Conservation (phyloP, 805 yeast genomes). For the Starmerella sp. region DNA sequence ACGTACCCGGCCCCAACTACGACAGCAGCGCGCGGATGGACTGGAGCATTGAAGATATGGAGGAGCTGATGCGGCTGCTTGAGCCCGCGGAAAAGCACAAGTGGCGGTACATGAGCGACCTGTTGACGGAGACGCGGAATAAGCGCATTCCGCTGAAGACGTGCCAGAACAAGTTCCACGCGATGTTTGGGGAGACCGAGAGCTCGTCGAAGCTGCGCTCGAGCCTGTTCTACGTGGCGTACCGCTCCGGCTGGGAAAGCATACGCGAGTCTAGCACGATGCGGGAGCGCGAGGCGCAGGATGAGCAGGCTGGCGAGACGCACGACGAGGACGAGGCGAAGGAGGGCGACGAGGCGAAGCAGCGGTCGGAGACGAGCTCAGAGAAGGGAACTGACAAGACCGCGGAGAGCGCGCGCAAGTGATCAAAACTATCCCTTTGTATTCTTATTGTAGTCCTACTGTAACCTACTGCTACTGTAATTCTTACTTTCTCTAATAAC, state of each 20-base stretch:
- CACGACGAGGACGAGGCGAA: neutral
- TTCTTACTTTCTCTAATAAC: too few relatives aligned
- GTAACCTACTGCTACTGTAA: too few relatives aligned
- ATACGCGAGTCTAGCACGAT: conserved; percentile 5
- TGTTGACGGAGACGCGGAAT: conserved; percentile 24
- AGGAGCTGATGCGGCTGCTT: conserved; percentile 38
- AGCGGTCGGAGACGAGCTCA: neutral
- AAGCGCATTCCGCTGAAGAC: conserved; percentile 43
- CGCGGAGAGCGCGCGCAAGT: neutral
- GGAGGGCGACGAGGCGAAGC: neutral
- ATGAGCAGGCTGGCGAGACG: too few relatives aligned
- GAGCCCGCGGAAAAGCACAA: conserved; percentile 45
- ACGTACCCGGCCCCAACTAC: conserved; percentile 18
- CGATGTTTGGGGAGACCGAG: conserved; percentile 44
- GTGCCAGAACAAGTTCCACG: conserved; percentile 45
- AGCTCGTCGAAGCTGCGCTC: conserved; percentile 38
- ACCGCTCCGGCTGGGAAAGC: conserved; percentile 37
- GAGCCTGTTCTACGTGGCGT: conserved; percentile 43
- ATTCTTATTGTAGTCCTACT: too few relatives aligned
- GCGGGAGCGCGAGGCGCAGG: neutral
- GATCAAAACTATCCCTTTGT: neutral
- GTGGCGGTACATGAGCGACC: conserved; percentile 47
- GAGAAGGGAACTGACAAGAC: neutral
- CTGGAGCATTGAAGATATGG: conserved; percentile 38
- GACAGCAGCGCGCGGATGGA: conserved; percentile 6